Percentiles rank a stretch among this genome's conserved stretches.
Evolutionary conservation across 2,329 filamentous ascomycete species (phyloP).

Genomic region (Hansfordia pulvinata): DNA sequence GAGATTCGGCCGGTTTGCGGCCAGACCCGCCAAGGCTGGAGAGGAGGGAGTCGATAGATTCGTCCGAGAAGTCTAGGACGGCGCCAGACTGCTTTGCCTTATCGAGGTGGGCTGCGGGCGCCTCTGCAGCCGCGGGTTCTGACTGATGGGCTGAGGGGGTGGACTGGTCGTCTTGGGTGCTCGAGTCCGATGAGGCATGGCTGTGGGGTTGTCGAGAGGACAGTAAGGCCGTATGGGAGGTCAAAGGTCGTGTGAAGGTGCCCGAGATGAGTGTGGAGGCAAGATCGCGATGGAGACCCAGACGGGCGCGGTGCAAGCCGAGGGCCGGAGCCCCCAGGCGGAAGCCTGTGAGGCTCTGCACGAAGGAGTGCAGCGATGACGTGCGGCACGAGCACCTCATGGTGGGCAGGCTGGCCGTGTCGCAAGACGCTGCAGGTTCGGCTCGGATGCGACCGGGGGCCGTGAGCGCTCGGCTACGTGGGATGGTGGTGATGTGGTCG

Average conservation of each 20-base stretch:
- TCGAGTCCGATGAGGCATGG: neutral
- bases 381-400: constrained; percentile 36
- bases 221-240: no score
- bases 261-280: no score
- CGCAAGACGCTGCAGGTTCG: no score
- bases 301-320: constrained; percentile 4
- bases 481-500: no score
- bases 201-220: no score
- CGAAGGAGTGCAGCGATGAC: constrained; percentile 30
- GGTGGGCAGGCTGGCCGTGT: constrained; percentile 4
- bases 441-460: no score
- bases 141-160: no score
- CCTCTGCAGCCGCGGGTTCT: constrained; percentile 3
- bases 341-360: constrained; percentile 25
- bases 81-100: constrained; percentile 10
- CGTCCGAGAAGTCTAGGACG: constrained; percentile 19
- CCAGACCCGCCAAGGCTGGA: constrained; percentile 9
- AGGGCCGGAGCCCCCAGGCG: constrained; percentile 8
- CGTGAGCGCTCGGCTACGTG: no score
- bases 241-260: no score
- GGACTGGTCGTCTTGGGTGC: no score
- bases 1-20: neutral
- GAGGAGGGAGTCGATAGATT: constrained; percentile 18
- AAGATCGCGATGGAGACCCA: no score
- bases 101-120: constrained; percentile 6